Conservation (phyloP, 2,329 filamentous ascomycete genomes). For the Epichloe baconii region DNA sequence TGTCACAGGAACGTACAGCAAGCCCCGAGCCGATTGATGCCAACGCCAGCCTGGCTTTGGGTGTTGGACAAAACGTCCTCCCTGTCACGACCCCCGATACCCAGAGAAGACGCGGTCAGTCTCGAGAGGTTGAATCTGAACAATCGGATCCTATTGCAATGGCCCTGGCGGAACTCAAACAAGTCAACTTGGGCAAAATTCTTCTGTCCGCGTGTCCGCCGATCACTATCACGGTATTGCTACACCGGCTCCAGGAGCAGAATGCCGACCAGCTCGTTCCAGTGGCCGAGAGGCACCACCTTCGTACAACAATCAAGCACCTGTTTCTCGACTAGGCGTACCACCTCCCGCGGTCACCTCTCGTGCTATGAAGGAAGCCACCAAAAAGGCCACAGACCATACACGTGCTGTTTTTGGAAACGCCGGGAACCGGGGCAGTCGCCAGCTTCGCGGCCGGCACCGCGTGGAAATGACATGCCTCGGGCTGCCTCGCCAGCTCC, state of each 20-base stretch:
- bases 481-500: slow-evolving; percentile 56
- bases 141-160: slow-evolving; percentile 80
- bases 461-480: slow-evolving; percentile 45
- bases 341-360: slow-evolving; percentile 87
- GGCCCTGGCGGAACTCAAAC: slow-evolving; percentile 85
- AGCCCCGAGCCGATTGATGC: slow-evolving; percentile 86
- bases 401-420: slow-evolving; percentile 61
- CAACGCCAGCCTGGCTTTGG: slow-evolving; percentile 81
- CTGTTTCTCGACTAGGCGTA: slow-evolving; percentile 68
- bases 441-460: slow-evolving; percentile 40
- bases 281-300: slow-evolving; percentile 46
- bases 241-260: slow-evolving; percentile 55
- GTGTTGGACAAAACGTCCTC: slow-evolving; percentile 92
- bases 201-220: slow-evolving; percentile 75
- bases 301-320: slow-evolving; percentile 56
- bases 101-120: slow-evolving; percentile 21
- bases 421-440: slow-evolving; percentile 17
- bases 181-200: slow-evolving; percentile 64
- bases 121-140: slow-evolving; percentile 32
- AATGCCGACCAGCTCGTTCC: slow-evolving; percentile 27
- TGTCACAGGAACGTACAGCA: slow-evolving; percentile 28
- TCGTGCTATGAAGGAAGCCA: slow-evolving; percentile 89
- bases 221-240: slow-evolving; percentile 90
- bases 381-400: slow-evolving; percentile 79
- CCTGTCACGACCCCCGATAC: slow-evolving; percentile 73